A percentile compares a stretch with the other conserved stretches of the same genome.
Evolutionary conservation across 176 grass and related monocot species (phyloP).

Genomic region (Lolium rigidum): DNA sequence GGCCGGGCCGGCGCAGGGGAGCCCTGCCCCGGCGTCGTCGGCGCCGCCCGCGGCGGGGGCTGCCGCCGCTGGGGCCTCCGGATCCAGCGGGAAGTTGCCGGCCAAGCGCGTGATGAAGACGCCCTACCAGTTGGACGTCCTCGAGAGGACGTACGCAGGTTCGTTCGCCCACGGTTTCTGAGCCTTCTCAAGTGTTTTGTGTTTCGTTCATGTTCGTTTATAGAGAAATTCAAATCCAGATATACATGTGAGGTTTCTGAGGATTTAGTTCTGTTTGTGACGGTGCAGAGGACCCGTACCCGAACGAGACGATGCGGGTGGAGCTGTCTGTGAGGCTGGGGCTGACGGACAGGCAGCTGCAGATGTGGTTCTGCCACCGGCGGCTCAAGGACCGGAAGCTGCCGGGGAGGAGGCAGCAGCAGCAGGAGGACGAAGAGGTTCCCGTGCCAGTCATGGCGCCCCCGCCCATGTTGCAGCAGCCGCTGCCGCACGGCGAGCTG

Average conservation of each 20-base stretch:
- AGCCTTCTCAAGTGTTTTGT: neutral
- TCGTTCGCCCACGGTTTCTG: conserved; percentile 35
- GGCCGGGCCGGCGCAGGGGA: conserved; percentile 36
- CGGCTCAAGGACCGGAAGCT: conserved; percentile 86
- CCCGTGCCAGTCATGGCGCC: conserved; percentile 41
- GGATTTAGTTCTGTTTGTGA: conserved; percentile 23
- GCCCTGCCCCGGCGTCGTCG: conserved; percentile 22
- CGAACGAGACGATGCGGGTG: conserved; percentile 54
- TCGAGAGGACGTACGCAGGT: conserved; percentile 90
- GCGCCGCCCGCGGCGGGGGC: conserved; percentile 32
- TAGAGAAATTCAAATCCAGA: neutral
- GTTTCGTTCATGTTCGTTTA: neutral
- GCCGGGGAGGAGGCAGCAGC: conserved; percentile 44
- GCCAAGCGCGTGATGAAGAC: conserved; percentile 95
- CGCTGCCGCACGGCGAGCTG: conserved; percentile 49
- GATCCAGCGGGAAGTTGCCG: conserved; percentile 58
- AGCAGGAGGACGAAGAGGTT: conserved; percentile 71
- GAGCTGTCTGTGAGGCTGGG: conserved; percentile 73
- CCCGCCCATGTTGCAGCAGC: conserved; percentile 44
- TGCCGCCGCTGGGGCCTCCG: conserved; percentile 41
- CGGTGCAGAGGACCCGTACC: conserved; percentile 76
- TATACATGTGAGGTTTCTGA: neutral
- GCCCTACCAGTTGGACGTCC: conserved; percentile 90
- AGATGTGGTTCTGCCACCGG: conserved; percentile 99
- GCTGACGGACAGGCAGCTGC: conserved; percentile 86